Conservation (phyloP, 1,284 basidiomycete species). For the Cryptococcus depauperatus region DNA sequence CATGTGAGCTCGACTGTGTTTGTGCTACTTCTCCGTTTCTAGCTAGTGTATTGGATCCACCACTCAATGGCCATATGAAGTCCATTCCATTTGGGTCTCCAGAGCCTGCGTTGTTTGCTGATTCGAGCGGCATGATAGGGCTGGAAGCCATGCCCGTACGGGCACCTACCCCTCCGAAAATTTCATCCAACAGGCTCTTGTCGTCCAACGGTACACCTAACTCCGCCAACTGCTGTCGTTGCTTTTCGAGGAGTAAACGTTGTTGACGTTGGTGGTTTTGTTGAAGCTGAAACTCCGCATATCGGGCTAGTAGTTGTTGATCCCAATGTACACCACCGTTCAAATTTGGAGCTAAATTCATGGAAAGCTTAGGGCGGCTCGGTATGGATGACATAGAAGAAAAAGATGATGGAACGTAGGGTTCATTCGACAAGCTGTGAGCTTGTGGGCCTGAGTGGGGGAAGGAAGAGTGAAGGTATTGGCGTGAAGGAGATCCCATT, state of each 20-base stretch:
- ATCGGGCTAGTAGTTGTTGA: conserved; percentile 28
- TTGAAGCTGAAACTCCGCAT: conserved; percentile 41
- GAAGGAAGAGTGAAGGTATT: too few relatives aligned
- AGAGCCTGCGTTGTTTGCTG: background rate
- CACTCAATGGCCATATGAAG: conserved; percentile 2
- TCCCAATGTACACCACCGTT: conserved; percentile 36
- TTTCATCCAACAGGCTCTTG: conserved; percentile 24
- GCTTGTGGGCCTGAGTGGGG: too few relatives aligned
- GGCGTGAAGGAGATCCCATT: too few relatives aligned
- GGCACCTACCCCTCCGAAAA: conserved; percentile 19
- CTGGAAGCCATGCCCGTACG: background rate
- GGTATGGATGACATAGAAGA: too few relatives aligned
- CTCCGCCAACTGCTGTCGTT: conserved; percentile 37
- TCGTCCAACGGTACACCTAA: conserved; percentile 32
- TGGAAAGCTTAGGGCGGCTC: too few relatives aligned
- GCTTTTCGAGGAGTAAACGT: conserved; percentile 32
- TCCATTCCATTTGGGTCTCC: background rate
- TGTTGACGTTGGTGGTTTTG: conserved; percentile 43
- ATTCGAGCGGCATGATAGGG: background rate
- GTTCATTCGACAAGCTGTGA: too few relatives aligned
- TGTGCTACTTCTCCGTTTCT: too few relatives aligned
- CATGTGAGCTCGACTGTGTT: too few relatives aligned
- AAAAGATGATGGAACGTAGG: too few relatives aligned
- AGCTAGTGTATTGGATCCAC: too few relatives aligned
- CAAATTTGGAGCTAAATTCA: too few relatives aligned